These are phyloP conservation scores for Sphagnurus paluster DNA, from an alignment of 1,284 basidiomycete genomes.

Conservation along the genomic window DNA sequence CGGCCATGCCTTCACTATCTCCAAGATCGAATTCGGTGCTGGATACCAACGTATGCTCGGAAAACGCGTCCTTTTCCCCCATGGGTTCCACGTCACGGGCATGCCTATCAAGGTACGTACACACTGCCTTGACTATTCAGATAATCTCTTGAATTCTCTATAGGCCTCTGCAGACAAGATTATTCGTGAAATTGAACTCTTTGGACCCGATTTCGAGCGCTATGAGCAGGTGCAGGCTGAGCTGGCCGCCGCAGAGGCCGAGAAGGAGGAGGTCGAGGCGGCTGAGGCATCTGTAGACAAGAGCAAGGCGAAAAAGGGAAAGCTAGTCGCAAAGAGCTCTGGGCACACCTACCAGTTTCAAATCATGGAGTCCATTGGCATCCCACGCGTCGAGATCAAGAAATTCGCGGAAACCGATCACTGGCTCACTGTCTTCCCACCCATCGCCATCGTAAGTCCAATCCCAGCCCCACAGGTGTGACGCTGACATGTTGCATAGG, in stretches of 20 bases:
- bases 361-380: constrained; percentile 94
- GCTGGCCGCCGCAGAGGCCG: constrained; percentile 39
- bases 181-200: constrained; percentile 95
- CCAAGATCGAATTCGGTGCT: constrained; percentile 96
- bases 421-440: constrained; percentile 96
- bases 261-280: constrained; percentile 48
- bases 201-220: constrained; percentile 87
- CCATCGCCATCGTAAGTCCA: constrained; percentile 79
- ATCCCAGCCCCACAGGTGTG: neutral
- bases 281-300: constrained; percentile 46
- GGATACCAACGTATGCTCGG: constrained; percentile 97
- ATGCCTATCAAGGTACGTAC: constrained; percentile 95
- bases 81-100: constrained; percentile 96
- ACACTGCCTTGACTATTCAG: neutral
- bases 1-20: constrained; percentile 98
- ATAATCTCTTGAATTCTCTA: neutral
- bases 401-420: constrained; percentile 92
- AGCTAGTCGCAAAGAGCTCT: constrained; percentile 90
- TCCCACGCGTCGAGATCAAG: constrained; percentile 89
- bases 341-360: constrained; percentile 98
- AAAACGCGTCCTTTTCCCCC: constrained; percentile 92
- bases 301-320: constrained; percentile 95
- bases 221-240: constrained; percentile 51
- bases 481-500: constrained; percentile 37
- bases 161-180: constrained; percentile 97